Conservation (phyloP, 805 yeast genomes). For the Pichia rugopelliculosa region DNA sequence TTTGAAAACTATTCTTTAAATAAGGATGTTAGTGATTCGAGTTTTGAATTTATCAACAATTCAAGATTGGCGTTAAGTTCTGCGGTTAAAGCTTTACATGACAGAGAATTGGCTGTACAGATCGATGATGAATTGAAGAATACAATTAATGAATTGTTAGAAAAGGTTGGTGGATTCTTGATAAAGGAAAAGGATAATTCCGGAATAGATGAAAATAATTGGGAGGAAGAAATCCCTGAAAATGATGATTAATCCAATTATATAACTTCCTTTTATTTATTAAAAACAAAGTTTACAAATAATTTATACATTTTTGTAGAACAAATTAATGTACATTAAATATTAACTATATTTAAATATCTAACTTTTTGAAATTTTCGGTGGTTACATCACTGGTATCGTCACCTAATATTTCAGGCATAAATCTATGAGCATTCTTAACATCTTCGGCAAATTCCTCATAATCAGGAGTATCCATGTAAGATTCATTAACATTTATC, state of each 20-base stretch:
- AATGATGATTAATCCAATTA: background rate
- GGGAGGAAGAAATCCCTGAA: conserved; percentile 43
- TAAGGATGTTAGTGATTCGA: conserved; percentile 22
- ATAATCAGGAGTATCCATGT: conserved; percentile 18
- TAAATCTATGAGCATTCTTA: conserved; percentile 22
- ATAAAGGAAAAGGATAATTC: conserved; percentile 30
- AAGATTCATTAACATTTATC: conserved; percentile 18
- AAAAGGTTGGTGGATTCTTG: conserved; percentile 51
- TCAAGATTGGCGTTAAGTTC: conserved; percentile 32
- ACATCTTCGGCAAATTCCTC: conserved; percentile 24
- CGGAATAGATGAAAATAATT: conserved; percentile 36
- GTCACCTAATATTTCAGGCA: conserved; percentile 12
- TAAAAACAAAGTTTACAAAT: background rate
- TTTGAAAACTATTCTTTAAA: conserved; percentile 34
- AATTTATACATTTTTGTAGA: background rate
- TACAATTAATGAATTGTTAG: conserved; percentile 45
- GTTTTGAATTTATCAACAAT: conserved; percentile 29
- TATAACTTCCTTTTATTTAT: too few relatives aligned
- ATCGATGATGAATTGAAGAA: conserved; percentile 51
- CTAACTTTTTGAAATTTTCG: conserved; percentile 3
- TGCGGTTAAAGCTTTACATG: conserved; percentile 30
- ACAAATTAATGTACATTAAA: background rate
- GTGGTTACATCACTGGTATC: conserved; percentile 9
- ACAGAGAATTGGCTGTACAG: conserved; percentile 31
- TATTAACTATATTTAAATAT: conserved; percentile 4